Evolutionary conservation across 163 green algal species (phyloP).

Genomic region (Scenedesmus sp.): DNA sequence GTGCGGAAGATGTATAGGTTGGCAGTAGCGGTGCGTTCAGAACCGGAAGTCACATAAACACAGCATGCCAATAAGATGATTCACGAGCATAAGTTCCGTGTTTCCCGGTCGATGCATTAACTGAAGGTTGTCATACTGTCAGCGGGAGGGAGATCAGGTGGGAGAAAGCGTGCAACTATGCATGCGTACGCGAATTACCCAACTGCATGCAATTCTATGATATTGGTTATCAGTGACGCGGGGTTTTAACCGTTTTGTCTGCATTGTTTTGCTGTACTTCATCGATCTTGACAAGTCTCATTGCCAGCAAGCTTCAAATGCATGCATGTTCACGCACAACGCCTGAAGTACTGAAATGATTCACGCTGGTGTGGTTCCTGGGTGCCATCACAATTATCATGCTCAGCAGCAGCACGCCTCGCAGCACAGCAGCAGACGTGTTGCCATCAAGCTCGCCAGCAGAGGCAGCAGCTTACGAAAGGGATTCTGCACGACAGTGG

Average conservation of each 20-base stretch:
- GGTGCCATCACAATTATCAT: background rate
- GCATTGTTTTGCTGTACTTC: background rate
- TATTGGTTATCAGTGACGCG: too few species aligned
- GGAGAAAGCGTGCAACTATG: background rate
- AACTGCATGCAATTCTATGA: background rate
- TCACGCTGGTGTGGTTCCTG: background rate
- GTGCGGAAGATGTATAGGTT: background rate
- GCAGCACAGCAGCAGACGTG: background rate
- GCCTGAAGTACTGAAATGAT: background rate
- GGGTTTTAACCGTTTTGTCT: background rate
- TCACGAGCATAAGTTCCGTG: background rate
- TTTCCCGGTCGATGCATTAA: background rate
- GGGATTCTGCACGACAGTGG: background rate
- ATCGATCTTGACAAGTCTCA: background rate
- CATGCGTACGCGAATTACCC: background rate
- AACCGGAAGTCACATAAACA: background rate
- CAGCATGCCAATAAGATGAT: background rate
- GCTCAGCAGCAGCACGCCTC: constrained; percentile 21
- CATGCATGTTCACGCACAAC: background rate
- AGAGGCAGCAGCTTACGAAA: background rate
- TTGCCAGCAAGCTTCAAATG: background rate
- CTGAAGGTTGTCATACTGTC: background rate
- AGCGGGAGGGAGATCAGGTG: background rate
- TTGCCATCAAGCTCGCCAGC: background rate
- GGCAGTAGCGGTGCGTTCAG: background rate